Percentiles rank a stretch among this genome's conserved stretches.
Conservation (phyloP, 768 basidiomycete genomes). For the Russula vinacea region DNA sequence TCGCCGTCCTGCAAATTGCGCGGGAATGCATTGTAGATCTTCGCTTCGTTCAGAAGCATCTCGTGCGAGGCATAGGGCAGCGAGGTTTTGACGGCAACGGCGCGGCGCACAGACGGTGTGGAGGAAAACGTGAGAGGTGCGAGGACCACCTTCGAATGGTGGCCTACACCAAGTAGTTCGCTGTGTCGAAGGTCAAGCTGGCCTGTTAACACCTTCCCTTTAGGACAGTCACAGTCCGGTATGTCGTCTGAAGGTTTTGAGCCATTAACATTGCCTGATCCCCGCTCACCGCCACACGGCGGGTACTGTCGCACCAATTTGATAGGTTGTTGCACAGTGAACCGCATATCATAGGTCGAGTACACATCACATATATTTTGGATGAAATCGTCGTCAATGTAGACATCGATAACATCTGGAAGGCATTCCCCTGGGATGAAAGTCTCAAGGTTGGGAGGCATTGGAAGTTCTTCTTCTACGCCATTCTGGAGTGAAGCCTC, state of each 20-base stretch:
- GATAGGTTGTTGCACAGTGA: neutral
- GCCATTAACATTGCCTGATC: neutral
- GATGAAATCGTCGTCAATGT: neutral
- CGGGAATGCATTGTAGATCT: constrained; percentile 47
- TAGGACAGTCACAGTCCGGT: neutral
- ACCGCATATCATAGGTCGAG: neutral
- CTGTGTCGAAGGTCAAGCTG: constrained; percentile 45
- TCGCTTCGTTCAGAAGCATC: constrained; percentile 40
- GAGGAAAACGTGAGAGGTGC: constrained; percentile 55
- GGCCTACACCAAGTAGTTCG: constrained; percentile 42
- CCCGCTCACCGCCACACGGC: neutral
- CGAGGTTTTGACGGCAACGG: constrained; percentile 36
- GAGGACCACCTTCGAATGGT: constrained; percentile 53
- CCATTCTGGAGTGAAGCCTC: neutral
- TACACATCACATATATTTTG: rapidly evolving
- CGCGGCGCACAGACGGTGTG: neutral
- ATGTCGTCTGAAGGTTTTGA: neutral
- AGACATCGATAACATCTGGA: constrained; percentile 11
- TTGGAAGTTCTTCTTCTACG: neutral
- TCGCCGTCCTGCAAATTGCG: constrained; percentile 47
- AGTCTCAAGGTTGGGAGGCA: constrained; percentile 1
- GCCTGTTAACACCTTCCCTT: neutral
- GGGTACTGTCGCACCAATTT: constrained; percentile 9
- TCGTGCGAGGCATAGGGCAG: neutral
- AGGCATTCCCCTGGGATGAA: constrained; percentile 13